Conservation (phyloP, 345 rosid genomes). For the Eucalyptus curtisii region DNA sequence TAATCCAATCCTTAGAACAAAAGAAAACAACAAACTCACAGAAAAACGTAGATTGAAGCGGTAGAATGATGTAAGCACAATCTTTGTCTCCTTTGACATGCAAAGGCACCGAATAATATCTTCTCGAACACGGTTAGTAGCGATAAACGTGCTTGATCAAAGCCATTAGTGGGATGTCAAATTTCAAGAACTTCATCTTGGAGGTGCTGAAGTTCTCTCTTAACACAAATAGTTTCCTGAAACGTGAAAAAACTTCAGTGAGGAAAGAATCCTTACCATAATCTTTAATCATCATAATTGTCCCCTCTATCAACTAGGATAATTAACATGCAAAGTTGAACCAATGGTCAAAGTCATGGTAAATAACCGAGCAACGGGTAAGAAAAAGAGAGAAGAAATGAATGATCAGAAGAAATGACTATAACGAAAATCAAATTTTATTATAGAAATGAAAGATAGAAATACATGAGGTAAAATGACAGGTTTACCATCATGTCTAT, state of each 20-base stretch:
- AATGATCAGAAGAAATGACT: not conserved
- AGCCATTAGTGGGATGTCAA: too few species aligned
- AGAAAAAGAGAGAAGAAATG: not conserved
- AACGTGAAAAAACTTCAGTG: constrained; percentile 1
- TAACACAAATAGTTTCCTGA: constrained; percentile 66
- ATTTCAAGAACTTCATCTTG: too few species aligned
- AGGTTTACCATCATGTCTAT: not conserved
- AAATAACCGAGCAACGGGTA: not conserved
- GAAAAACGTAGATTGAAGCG: too few species aligned
- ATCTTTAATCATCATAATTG: not conserved
- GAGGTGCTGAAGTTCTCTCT: too few species aligned
- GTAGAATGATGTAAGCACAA: too few species aligned
- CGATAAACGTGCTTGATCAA: too few species aligned
- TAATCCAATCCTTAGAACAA: too few species aligned
- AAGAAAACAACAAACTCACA: too few species aligned
- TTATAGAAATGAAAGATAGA: not conserved
- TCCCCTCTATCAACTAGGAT: not conserved
- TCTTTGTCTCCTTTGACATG: too few species aligned
- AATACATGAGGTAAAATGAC: not conserved
- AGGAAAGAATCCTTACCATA: not conserved
- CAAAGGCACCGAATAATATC: too few species aligned
- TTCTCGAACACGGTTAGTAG: too few species aligned
- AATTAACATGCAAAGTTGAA: not conserved
- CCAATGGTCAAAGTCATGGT: not conserved
- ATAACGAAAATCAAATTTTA: not conserved